Evolutionary conservation across 192 early-diverging fungal genomes (phyloP).

Genomic region (Podila horticola): DNA sequence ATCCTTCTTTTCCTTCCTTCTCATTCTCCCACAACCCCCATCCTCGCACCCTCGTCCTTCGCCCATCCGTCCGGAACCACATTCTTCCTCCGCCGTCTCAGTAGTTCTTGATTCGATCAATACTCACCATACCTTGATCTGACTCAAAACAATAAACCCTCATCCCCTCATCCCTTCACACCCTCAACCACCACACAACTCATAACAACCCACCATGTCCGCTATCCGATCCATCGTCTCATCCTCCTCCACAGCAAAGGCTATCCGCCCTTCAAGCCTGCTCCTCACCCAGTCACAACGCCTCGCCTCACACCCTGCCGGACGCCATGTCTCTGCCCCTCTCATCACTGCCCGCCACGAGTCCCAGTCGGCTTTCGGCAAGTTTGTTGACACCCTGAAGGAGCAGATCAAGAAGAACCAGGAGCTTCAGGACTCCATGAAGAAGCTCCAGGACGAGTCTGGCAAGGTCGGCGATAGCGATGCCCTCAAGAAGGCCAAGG

Average conservation of each 20-base stretch:
- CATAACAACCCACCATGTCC: constrained; percentile 23
- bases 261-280: constrained; percentile 27
- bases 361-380: constrained; percentile 49
- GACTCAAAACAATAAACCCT: not conserved
- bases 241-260: constrained; percentile 26
- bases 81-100: too few species aligned
- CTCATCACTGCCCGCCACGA: constrained; percentile 40
- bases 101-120: too few species aligned
- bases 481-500: constrained; percentile 87
- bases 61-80: too few species aligned
- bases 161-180: not conserved
- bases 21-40: not conserved
- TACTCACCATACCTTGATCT: not conserved
- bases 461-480: constrained; percentile 88
- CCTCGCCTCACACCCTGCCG: constrained; percentile 25
- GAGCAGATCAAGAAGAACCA: constrained; percentile 95
- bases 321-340: constrained; percentile 34
- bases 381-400: constrained; percentile 90
- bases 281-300: constrained; percentile 36
- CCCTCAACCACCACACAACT: not conserved
- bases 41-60: not conserved
- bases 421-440: constrained; percentile 92
- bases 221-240: constrained; percentile 44
- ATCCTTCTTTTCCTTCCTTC: constrained; percentile 4
- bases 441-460: constrained; percentile 86